Evolutionary conservation across 192 early-diverging fungal species (phyloP).

Genomic region (Dissophora ornata): DNA sequence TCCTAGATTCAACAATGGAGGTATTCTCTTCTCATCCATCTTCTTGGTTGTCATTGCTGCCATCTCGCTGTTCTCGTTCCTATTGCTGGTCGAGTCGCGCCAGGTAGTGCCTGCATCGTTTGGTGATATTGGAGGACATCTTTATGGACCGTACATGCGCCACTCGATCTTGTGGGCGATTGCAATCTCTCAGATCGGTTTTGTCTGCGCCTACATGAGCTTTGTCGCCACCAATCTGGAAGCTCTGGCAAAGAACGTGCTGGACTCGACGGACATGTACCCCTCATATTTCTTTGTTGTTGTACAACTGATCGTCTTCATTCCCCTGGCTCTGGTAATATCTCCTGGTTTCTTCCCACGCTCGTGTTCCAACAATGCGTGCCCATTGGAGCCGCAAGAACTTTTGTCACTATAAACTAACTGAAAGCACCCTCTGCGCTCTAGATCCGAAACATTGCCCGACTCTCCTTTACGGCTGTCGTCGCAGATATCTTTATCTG

Average conservation of each 20-base stretch:
- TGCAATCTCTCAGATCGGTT: constrained; percentile 77
- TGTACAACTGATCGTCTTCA: constrained; percentile 60
- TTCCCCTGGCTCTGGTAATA: constrained; percentile 60
- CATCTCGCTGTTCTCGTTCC: constrained; percentile 76
- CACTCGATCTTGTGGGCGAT: constrained; percentile 76
- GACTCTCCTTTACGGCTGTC: constrained; percentile 85
- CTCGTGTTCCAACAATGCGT: no score
- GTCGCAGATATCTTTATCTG: constrained; percentile 95
- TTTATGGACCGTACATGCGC: constrained; percentile 77
- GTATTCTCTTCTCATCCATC: constrained; percentile 73
- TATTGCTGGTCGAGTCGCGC: constrained; percentile 77
- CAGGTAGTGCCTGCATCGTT: constrained; percentile 74
- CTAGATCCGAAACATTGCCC: constrained; percentile 88
- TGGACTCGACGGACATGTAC: constrained; percentile 24
- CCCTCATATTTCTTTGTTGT: constrained; percentile 58
- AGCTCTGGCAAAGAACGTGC: constrained; percentile 48
- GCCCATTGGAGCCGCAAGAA: no score
- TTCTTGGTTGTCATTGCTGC: constrained; percentile 74
- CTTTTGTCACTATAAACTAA: no score
- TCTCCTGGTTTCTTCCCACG: no score
- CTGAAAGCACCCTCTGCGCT: not conserved
- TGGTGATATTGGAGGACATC: constrained; percentile 72
- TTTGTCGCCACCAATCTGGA: constrained; percentile 70
- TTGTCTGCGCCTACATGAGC: constrained; percentile 73
- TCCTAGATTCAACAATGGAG: constrained; percentile 79